A percentile compares a stretch with the other conserved stretches of the same genome.
Conservation (phyloP, 495 filamentous ascomycete species). For the Annulohypoxylon nitens region DNA sequence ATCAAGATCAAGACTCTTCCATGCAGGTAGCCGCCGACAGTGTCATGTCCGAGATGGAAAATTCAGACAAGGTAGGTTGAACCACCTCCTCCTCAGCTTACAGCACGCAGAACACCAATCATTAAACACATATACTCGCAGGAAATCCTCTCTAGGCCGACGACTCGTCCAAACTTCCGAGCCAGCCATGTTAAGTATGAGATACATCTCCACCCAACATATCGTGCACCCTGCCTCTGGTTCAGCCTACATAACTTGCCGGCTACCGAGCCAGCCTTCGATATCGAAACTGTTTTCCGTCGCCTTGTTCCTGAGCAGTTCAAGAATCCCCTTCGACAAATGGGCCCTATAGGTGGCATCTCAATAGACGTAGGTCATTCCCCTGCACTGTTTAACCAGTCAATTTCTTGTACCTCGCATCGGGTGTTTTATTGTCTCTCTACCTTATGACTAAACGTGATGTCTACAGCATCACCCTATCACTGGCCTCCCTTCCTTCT, state of each 20-base stretch:
- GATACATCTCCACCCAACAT: constrained; percentile 69
- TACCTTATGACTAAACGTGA: constrained; percentile 61
- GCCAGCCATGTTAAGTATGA: constrained; percentile 72
- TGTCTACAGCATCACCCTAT: constrained; percentile 79
- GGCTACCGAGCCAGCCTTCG: constrained; percentile 55
- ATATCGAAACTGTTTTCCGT: constrained; percentile 76
- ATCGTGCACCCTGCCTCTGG: constrained; percentile 71
- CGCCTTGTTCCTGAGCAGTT: constrained; percentile 75
- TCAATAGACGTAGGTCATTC: constrained; percentile 75
- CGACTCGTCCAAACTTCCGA: constrained; percentile 55
- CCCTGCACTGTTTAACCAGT: constrained; percentile 55
- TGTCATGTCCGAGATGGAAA: constrained; percentile 61
- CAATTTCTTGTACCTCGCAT: constrained; percentile 61
- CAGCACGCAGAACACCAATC: constrained; percentile 42
- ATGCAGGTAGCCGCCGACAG: constrained; percentile 40
- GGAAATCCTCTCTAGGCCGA: constrained; percentile 42
- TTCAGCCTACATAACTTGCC: constrained; percentile 65
- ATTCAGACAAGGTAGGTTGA: constrained; percentile 59
- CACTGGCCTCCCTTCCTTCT: constrained; percentile 78
- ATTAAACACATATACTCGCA: constrained; percentile 57
- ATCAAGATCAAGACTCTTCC: constrained; percentile 10
- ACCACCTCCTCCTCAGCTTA: constrained; percentile 27
- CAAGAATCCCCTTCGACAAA: constrained; percentile 66
- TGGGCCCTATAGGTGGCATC: constrained; percentile 79
- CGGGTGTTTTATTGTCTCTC: constrained; percentile 50